Evolutionary conservation across 805 yeast species (phyloP), one percentile per base, ranked within the genome.

Genomic region (Saccharomycopsis synnaedendra): DNA sequence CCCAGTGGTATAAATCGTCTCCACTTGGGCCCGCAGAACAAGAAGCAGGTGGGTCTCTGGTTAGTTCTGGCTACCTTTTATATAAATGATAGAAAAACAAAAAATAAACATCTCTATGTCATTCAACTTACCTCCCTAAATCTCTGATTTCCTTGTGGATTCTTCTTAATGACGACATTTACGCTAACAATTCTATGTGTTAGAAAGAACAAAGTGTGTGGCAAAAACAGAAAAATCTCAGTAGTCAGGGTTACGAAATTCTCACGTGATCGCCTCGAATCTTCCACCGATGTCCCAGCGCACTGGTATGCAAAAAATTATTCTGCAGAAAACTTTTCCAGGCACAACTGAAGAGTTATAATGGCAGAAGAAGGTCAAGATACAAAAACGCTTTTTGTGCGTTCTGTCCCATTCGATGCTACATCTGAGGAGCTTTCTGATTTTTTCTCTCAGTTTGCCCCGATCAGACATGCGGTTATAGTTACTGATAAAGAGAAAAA

Each of bases 11-110:
- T 63, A 90, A 72, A 67, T 90, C 98, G 60, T 93, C 97, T 43
- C 97, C 97, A 42, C 87, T 93, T 58, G 98, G 98, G 39, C 98
- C 98, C 7, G 98, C 98, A 29, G 97, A 88, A 70, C 97, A 93
- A 42, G 96, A 89, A 54, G 97, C 85, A 60, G 97, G 97, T 55
- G 98, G 98, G 66, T 90, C 98, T 75, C 96, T 87, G 58, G 5
- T 39, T 8, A 34, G n/a, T 34, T 19, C 19, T 19, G 19, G 19
- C 19, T 19, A 19, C 19, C 19, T 19, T 19, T 19, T 19, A 19
- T 19, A 34, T 34, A 34, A n/a, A n/a, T n/a, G 43, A 43, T 33
- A 39, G n/a, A 11, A 7, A 36, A 30, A 9, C 42, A 30, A 11
- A 19, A 41, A 44, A 19, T 19, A 19, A 19, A 19, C 19, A 19